These are phyloP conservation scores for Aspergillus sp. DNA, from an alignment of 2,329 filamentous ascomycete species.

Conservation along the genomic window DNA sequence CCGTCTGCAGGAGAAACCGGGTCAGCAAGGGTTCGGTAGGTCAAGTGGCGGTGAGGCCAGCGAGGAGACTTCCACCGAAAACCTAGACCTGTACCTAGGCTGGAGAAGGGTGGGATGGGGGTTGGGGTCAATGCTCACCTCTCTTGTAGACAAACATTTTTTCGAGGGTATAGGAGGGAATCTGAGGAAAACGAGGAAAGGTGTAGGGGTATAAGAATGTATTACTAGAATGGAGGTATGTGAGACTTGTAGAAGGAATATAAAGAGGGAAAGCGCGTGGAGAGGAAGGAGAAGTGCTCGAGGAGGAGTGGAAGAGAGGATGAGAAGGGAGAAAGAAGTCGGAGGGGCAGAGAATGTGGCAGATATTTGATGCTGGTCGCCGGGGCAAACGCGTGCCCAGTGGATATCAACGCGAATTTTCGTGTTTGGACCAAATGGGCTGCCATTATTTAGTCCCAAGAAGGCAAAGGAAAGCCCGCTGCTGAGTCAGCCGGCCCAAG, in stretches of 20 bases:
- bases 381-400: slow-evolving; percentile 30
- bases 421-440: slow-evolving; percentile 30
- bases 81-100: not conserved
- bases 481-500: not conserved
- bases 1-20: slow-evolving; percentile 63
- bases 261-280: slow-evolving; percentile 2
- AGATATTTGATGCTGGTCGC: slow-evolving; percentile 31
- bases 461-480: not conserved
- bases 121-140: slow-evolving; percentile 43
- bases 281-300: slow-evolving; percentile 8
- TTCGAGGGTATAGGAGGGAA: slow-evolving; percentile 23
- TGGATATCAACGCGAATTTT: slow-evolving; percentile 32
- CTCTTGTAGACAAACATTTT: slow-evolving; percentile 63
- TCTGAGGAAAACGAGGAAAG: slow-evolving; percentile 14
- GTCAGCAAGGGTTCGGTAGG: slow-evolving; percentile 17
- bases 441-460: slow-evolving; percentile 14
- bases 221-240: slow-evolving; percentile 10
- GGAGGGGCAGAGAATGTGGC: slow-evolving; percentile 24
- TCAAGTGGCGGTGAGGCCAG: slow-evolving; percentile 16
- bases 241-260: slow-evolving; percentile 2
- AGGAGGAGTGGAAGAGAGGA: slow-evolving; percentile 16
- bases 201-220: slow-evolving; percentile 23
- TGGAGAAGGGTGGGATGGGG: not conserved
- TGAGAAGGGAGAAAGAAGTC: slow-evolving; percentile 21
- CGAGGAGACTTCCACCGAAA: not conserved